Conservation (phyloP, 305 asterid genomes). For the Ajuga reptans region DNA sequence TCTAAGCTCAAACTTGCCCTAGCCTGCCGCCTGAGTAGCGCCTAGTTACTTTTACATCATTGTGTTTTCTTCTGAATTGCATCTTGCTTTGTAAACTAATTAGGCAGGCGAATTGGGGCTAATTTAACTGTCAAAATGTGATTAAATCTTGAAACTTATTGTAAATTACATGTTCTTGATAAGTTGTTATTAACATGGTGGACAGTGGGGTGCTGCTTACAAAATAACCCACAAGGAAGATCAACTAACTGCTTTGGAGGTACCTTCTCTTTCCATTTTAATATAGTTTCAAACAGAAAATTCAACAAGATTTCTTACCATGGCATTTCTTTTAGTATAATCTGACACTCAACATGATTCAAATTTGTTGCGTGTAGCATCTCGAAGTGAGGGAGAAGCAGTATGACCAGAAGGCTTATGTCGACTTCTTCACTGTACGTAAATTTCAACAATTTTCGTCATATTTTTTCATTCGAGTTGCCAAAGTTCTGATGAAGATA, state of each 20-base stretch:
- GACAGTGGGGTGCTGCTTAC: conserved; percentile 94
- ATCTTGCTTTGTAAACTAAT: neutral
- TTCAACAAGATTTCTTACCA: neutral
- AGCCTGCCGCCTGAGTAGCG: too few species aligned
- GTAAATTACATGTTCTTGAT: neutral
- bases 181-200: neutral
- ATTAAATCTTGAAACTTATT: neutral
- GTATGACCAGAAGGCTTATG: conserved; percentile 72
- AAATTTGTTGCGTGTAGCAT: conserved; percentile 34
- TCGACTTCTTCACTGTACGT: conserved; percentile 64
- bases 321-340: too few species aligned
- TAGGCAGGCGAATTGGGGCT: too few species aligned
- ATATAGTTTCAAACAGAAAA: too few species aligned
- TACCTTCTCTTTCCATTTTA: conserved; percentile 11
- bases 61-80: neutral
- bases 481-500: neutral
- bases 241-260: conserved; percentile 69
- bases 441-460: neutral
- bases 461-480: neutral
- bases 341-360: neutral
- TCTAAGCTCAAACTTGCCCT: too few species aligned
- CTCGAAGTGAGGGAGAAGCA: conserved; percentile 98
- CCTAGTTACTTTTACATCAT: too few species aligned
- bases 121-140: neutral
- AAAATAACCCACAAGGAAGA: conserved; percentile 60